These are phyloP conservation scores for Zizania latifolia DNA, from an alignment of 176 grass and related monocot genomes.

Conservation along the genomic window DNA sequence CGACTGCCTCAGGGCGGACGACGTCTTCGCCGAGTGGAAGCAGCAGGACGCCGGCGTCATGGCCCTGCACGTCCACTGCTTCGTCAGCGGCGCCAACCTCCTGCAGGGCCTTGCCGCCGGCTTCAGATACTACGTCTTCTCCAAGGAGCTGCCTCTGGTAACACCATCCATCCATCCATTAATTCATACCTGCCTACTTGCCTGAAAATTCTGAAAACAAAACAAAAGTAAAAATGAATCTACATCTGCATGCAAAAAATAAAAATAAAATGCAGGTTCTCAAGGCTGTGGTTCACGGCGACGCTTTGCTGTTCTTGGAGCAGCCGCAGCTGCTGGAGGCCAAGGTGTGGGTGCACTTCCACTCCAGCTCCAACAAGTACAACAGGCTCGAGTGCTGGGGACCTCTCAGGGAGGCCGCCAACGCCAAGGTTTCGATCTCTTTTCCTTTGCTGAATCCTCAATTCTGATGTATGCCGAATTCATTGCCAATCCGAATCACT, in stretches of 20 bases:
- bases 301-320: conserved; percentile 55
- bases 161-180: too few relatives aligned
- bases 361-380: conserved; percentile 67
- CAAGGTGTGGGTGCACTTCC: conserved; percentile 80
- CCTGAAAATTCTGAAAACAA: too few relatives aligned
- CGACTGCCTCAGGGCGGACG: conserved; percentile 52
- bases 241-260: too few relatives aligned
- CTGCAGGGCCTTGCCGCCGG: conserved; percentile 74
- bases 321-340: conserved; percentile 81
- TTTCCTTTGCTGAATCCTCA: neutral
- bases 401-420: conserved; percentile 53
- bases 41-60: conserved; percentile 40
- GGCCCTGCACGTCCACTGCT: conserved; percentile 92
- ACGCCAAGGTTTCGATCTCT: conserved; percentile 32
- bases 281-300: conserved; percentile 81
- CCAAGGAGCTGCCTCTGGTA: conserved; percentile 89
- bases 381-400: conserved; percentile 93
- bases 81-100: conserved; percentile 75
- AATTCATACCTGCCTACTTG: too few relatives aligned
- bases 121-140: conserved; percentile 90
- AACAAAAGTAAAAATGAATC: too few relatives aligned
- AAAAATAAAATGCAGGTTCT: conserved; percentile 64
- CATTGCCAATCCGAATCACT: too few relatives aligned
- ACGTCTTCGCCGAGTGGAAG: conserved; percentile 92
- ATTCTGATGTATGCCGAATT: neutral